Conservation (phyloP, 225 moss, liverwort and hornwort species). For the Rhytidiadelphus loreus region DNA sequence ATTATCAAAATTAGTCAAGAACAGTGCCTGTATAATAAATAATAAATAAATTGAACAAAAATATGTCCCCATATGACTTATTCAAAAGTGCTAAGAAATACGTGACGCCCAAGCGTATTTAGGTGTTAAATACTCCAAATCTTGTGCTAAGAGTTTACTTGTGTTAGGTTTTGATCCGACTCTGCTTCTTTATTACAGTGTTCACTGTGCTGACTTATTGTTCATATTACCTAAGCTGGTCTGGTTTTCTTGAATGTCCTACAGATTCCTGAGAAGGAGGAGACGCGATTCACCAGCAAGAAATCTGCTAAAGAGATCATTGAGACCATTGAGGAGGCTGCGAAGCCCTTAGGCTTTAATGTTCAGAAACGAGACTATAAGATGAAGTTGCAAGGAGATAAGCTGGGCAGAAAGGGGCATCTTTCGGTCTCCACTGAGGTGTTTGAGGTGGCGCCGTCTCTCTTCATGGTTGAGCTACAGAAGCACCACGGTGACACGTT, state of each 20-base stretch:
- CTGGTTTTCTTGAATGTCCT: not conserved
- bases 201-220: not conserved
- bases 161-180: not conserved
- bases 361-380: slow-evolving; percentile 79
- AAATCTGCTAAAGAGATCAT: slow-evolving; percentile 83
- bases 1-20: not conserved
- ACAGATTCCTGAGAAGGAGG: slow-evolving; percentile 74
- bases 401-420: slow-evolving; percentile 82
- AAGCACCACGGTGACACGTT: slow-evolving; percentile 84
- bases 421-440: slow-evolving; percentile 92
- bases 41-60: not conserved
- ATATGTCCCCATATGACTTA: not conserved
- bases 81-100: not conserved
- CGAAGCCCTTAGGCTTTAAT: slow-evolving; percentile 90
- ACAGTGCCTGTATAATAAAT: not conserved
- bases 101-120: not conserved
- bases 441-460: slow-evolving; percentile 92
- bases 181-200: not conserved
- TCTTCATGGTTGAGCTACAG: slow-evolving; percentile 93
- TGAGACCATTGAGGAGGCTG: slow-evolving; percentile 76
- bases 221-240: not conserved
- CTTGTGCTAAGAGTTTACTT: not conserved
- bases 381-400: slow-evolving; percentile 85
- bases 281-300: slow-evolving; percentile 91
- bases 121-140: not conserved